Evolutionary conservation across 2,329 filamentous ascomycete species (phyloP).

Genomic region (Colletotrichum liaoningense): DNA sequence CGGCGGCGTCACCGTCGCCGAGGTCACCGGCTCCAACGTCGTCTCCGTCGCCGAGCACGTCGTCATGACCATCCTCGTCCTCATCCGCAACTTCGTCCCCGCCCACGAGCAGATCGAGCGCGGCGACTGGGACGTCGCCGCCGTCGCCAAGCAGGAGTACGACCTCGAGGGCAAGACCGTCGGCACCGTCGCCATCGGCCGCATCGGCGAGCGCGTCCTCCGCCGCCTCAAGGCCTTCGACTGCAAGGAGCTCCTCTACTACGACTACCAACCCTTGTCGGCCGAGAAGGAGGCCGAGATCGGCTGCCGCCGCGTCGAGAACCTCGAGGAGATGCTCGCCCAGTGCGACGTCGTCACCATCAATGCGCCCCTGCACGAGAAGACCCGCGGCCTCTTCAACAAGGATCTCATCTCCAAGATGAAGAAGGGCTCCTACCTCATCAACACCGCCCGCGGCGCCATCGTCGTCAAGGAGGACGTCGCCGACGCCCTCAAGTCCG

Average conservation of each 20-base stretch:
- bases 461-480: conserved; percentile 99
- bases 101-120: conserved; percentile 92
- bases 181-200: conserved; percentile 95
- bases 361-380: conserved; percentile 99
- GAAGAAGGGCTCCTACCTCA: conserved; percentile 96
- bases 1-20: conserved; percentile 94
- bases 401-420: conserved; percentile 99
- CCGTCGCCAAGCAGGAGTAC: conserved; percentile 97
- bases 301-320: conserved; percentile 89
- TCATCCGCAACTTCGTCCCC: conserved; percentile 98
- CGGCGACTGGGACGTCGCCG: conserved; percentile 96
- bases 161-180: conserved; percentile 98
- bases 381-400: conserved; percentile 96
- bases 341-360: conserved; percentile 99
- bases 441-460: conserved; percentile 98
- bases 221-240: conserved; percentile 96
- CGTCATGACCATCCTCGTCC: conserved; percentile 96
- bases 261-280: conserved; percentile 95
- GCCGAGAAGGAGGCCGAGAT: conserved; percentile 94
- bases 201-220: conserved; percentile 97
- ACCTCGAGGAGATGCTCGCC: conserved; percentile 90
- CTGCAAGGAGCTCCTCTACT: conserved; percentile 99
- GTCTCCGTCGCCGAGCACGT: conserved; percentile 99
- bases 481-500: conserved; percentile 89
- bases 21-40: conserved; percentile 98